Evolutionary conservation across 345 rosid genomes (phyloP).

Genomic region (Sonneratia caseolaris): DNA sequence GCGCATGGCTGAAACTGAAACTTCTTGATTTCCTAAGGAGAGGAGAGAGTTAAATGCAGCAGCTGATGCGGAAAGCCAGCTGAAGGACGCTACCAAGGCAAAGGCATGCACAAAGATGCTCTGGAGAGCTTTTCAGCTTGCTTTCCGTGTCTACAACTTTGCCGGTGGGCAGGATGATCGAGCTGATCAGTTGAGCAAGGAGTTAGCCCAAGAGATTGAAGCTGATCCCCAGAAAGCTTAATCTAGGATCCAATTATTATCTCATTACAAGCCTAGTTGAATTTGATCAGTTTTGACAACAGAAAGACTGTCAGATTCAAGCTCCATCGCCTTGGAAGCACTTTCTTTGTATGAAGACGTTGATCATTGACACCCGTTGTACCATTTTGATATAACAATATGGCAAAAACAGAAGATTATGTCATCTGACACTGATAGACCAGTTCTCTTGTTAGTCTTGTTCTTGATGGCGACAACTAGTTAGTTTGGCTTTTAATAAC

Average conservation of each 20-base stretch:
- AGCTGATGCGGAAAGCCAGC: constrained; percentile 3
- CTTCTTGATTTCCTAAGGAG: constrained; percentile 19
- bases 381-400: too few relatives aligned
- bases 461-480: too few relatives aligned
- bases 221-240: constrained; percentile 21
- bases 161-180: constrained; percentile 72
- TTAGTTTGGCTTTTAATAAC: too few relatives aligned
- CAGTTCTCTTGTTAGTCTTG: too few relatives aligned
- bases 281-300: neutral
- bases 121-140: constrained; percentile 60
- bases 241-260: neutral
- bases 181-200: constrained; percentile 39
- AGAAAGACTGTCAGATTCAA: neutral
- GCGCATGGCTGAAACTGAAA: too few relatives aligned
- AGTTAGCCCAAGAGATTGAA: constrained; percentile 48
- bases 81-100: constrained; percentile 4
- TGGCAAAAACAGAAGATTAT: too few relatives aligned
- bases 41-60: constrained; percentile 32
- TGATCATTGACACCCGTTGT: too few relatives aligned
- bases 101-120: constrained; percentile 30
- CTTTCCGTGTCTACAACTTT: constrained; percentile 48
- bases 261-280: neutral
- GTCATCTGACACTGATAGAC: too few relatives aligned
- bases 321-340: neutral
- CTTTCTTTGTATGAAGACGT: neutral